Conservation (phyloP, 371 early-diverging fungal species). For the Mortierella sp. region DNA sequence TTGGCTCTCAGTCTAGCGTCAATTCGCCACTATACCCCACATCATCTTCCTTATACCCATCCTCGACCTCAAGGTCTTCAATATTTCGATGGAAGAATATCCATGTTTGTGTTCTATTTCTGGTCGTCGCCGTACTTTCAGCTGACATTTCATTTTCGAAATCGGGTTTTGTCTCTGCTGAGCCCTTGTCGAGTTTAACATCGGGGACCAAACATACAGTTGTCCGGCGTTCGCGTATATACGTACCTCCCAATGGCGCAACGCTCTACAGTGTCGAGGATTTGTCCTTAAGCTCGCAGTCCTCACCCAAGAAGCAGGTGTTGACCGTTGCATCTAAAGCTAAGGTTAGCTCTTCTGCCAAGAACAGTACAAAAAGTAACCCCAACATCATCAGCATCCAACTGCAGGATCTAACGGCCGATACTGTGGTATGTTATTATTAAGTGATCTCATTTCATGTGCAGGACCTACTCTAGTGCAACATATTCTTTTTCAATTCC, state of each 20-base stretch:
- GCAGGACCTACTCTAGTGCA: not conserved
- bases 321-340: conserved; percentile 23
- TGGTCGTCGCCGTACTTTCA: conserved; percentile 20
- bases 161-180: conserved; percentile 19
- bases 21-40: not conserved
- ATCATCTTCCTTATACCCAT: not conserved
- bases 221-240: conserved; percentile 31
- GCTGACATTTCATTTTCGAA: conserved; percentile 14
- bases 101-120: conserved; percentile 32
- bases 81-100: conserved; percentile 13
- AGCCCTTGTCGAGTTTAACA: conserved; percentile 10
- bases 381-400: conserved; percentile 48
- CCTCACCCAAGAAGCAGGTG: not conserved
- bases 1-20: not conserved
- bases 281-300: not conserved
- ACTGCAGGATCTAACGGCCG: conserved; percentile 42
- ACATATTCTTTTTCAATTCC: not conserved
- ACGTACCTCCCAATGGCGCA: conserved; percentile 42
- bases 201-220: conserved; percentile 1
- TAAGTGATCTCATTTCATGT: not conserved
- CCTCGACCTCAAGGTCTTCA: not conserved
- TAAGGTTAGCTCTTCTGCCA: conserved; percentile 15
- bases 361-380: conserved; percentile 2
- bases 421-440: conserved; percentile 36
- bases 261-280: conserved; percentile 13